A percentile compares a stretch with the other conserved stretches of the same genome.
These are phyloP conservation scores for Nemania diffusa DNA, from an alignment of 2,329 filamentous ascomycete species.

Conservation along the genomic window DNA sequence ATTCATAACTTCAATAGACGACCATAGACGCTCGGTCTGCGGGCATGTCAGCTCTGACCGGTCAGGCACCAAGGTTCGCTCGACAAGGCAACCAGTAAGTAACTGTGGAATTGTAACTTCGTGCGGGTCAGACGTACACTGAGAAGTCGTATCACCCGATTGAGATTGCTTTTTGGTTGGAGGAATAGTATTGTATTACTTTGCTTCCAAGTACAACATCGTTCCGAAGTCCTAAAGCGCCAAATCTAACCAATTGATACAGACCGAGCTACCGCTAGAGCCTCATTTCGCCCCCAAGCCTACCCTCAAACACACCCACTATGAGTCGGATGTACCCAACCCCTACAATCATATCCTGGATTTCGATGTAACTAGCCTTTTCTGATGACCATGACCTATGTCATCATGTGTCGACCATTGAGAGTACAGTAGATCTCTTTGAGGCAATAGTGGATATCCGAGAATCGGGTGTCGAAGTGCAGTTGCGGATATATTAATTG, in stretches of 20 bases:
- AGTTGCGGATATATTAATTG: constrained; percentile 29
- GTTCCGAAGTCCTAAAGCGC: not conserved
- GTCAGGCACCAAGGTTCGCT: not conserved
- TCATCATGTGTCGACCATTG: constrained; percentile 1
- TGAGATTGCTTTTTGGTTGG: not conserved
- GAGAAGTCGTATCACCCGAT: not conserved
- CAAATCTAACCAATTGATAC: not conserved
- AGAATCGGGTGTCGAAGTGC: not conserved
- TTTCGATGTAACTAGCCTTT: not conserved
- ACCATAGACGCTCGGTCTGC: constrained; percentile 1
- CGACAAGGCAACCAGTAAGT: not conserved
- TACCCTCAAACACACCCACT: not conserved
- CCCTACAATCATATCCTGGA: not conserved
- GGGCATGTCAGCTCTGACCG: constrained; percentile 18
- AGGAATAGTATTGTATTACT: not conserved
- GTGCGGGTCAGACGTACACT: constrained; percentile 18
- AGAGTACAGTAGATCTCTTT: not conserved
- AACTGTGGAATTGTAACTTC: not conserved
- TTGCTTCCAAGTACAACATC: not conserved
- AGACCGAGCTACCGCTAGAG: constrained; percentile 11
- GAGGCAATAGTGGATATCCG: not conserved
- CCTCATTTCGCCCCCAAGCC: constrained; percentile 23
- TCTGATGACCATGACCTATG: not conserved
- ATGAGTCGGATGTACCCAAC: constrained; percentile 8
- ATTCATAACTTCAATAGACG: not conserved